Percentiles rank a stretch among this genome's conserved stretches.
Conservation (phyloP, 2,329 filamentous ascomycete species). For the Neocatenulostroma microsporum region DNA sequence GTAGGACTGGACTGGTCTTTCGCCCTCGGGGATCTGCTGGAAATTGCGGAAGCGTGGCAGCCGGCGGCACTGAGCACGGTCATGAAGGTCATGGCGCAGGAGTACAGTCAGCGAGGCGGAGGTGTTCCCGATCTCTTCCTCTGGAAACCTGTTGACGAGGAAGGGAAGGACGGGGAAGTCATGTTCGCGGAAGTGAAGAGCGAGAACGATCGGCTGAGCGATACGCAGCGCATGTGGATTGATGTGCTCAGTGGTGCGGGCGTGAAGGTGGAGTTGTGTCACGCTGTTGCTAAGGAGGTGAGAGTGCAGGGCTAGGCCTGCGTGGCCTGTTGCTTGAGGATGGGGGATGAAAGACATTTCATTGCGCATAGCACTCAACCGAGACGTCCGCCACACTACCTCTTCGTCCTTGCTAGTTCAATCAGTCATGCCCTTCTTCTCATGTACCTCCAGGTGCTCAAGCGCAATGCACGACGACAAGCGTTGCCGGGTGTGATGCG, state of each 20-base stretch:
- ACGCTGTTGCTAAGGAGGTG: conserved; percentile 54
- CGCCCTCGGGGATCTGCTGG: conserved; percentile 65
- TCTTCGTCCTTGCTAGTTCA: too few relatives aligned
- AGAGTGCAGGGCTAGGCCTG: too few relatives aligned
- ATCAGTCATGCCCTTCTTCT: too few relatives aligned
- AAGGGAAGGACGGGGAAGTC: too few relatives aligned
- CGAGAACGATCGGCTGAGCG: conserved; percentile 82
- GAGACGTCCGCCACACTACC: too few relatives aligned
- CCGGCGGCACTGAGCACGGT: conserved; percentile 73
- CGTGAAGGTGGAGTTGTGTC: conserved; percentile 73
- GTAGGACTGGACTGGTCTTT: conserved; percentile 90
- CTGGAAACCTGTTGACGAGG: conserved; percentile 55
- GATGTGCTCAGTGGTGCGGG: conserved; percentile 83
- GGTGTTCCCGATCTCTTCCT: conserved; percentile 90
- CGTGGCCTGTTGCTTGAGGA: too few relatives aligned
- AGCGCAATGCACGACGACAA: too few relatives aligned
- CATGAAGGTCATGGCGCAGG: conserved; percentile 91
- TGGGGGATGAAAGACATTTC: too few relatives aligned
- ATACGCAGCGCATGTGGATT: conserved; percentile 95
- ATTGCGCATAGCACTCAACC: too few relatives aligned
- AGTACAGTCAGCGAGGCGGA: conserved; percentile 77
- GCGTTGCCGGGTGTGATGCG: too few relatives aligned
- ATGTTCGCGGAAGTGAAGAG: conserved; percentile 44
- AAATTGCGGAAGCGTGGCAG: conserved; percentile 70
- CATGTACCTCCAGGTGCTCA: too few relatives aligned